Base-by-base conservation (phyloP, 2,329 filamentous ascomycete species). In the Ceratocystis lukuohia region DNA sequence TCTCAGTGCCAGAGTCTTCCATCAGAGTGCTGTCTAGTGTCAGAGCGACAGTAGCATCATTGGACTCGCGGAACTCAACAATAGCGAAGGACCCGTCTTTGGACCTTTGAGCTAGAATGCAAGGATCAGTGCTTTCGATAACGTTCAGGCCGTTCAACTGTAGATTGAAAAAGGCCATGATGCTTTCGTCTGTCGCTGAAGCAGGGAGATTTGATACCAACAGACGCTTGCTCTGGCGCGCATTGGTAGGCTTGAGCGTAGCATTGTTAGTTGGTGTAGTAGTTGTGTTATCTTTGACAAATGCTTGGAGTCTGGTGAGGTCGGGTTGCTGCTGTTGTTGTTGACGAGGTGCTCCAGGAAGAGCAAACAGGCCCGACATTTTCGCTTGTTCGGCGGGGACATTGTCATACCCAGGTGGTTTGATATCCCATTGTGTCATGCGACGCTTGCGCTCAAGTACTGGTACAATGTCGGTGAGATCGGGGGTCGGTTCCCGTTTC, bases 351-450 rank as follows among this genome's bases (percentile, higher is more conserved):
- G 94, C 94, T 70, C 94, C 94, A 2, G 94, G 94, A 59, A 99
- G 84, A 68, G 95, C 92, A 79, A 99, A 99, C 94, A 99, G 96
- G 79, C 93, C 88, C 70, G 95, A 99, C 57, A 99, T 82, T 80
- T 99, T 99, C 63, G 94, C 95, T 76, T 99, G 95, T 76, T 99
- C 95, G 25, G 94, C 91, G 1, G 94, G 96, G 70, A 99, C 93
- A 76, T 94, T 96, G 74, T 99, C 95, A 73, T 99, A 99, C 57
- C 94, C 93, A 17, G 91, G 90, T 5, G 94, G 94, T 78, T 99
- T 99, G 76, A 99, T 96, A 75, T 99, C 95, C 94, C 94, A 99
- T 76, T 99, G 95, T 45, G 92, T 97, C 80, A 99, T 80, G 68
- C 94, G 88, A 71, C 95, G 88, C 80, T 92, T 94, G 72, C 93